phyloP scores from a whole-genome alignment of 2,329 filamentous ascomycete genomes.

The Alternaria sp. region DNA sequence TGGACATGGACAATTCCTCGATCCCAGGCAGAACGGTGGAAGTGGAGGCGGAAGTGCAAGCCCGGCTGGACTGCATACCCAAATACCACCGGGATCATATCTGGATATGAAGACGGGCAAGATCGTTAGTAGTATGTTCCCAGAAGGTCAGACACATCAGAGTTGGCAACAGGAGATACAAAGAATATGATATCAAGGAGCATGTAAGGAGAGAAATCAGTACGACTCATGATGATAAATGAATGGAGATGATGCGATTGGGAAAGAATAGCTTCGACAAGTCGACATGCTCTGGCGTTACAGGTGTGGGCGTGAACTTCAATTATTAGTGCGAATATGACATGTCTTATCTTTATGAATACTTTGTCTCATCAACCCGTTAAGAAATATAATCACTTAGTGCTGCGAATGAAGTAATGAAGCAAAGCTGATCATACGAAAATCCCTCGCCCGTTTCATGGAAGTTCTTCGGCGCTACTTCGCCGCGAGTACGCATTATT shows the following conservation, averaged over 20 bases:
- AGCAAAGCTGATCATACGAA: too few relatives aligned
- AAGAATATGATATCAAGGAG: conserved; percentile 7
- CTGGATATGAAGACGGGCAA: conserved; percentile 26
- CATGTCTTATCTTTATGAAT: too few relatives aligned
- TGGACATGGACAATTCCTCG: conserved; percentile 9
- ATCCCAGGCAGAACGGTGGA: conserved; percentile 2
- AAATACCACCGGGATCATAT: conserved; percentile 25
- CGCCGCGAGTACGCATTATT: too few relatives aligned
- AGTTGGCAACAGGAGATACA: conserved; percentile 16
- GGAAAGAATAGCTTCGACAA: conserved; percentile 3
- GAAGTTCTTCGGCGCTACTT: too few relatives aligned
- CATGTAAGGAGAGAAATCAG: background rate
- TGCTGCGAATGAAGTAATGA: too few relatives aligned
- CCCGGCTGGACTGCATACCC: background rate
- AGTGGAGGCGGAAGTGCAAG: conserved; percentile 9
- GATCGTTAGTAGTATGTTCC: conserved; percentile 26
- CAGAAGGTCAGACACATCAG: conserved; percentile 15
- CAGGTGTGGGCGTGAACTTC: background rate
- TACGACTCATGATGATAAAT: background rate
- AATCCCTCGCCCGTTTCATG: too few relatives aligned
- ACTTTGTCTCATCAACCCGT: too few relatives aligned
- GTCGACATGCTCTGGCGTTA: background rate
- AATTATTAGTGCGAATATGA: background rate
- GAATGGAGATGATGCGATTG: background rate
- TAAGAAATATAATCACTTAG: too few relatives aligned